Conservation (phyloP, 768 basidiomycete genomes). For the Tulasnella sp. region DNA sequence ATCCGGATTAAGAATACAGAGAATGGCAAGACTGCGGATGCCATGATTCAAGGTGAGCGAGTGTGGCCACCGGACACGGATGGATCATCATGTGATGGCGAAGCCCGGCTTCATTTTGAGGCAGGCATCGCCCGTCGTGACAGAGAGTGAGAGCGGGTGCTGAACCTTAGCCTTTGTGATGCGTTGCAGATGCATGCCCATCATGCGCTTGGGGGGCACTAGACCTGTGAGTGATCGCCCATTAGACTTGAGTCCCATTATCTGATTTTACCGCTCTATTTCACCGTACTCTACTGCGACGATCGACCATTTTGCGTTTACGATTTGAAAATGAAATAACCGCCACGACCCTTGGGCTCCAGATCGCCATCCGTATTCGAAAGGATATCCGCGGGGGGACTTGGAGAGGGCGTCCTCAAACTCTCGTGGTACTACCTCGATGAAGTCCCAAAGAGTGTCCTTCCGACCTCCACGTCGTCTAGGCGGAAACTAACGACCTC, state of each 20-base stretch:
- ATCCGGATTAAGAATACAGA: not conserved
- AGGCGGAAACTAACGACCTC: not conserved
- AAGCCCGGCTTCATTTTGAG: too few species aligned
- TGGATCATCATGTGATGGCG: too few species aligned
- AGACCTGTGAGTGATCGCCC: constrained; percentile 2
- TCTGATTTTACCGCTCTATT: not conserved
- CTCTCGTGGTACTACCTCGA: constrained; percentile 6
- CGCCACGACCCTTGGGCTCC: not conserved
- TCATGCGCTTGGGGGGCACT: constrained; percentile 6
- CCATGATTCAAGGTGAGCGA: not conserved
- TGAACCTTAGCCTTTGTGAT: not conserved
- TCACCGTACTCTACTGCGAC: not conserved
- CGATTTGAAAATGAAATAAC: not conserved
- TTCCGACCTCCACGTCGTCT: not conserved
- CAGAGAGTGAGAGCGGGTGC: too few species aligned
- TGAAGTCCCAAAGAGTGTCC: not conserved
- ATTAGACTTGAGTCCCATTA: not conserved
- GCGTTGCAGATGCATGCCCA: constrained; percentile 7
- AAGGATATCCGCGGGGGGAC: not conserved
- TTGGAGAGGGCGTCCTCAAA: constrained; percentile 2
- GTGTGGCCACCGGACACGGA: too few species aligned
- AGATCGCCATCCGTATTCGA: constrained; percentile 8
- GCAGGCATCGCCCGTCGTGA: too few species aligned
- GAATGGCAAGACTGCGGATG: constrained; percentile 1
- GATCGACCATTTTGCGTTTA: not conserved